Evolutionary conservation across 1,284 basidiomycete genomes (phyloP).

Genomic region (Ceratobasidium sp.): DNA sequence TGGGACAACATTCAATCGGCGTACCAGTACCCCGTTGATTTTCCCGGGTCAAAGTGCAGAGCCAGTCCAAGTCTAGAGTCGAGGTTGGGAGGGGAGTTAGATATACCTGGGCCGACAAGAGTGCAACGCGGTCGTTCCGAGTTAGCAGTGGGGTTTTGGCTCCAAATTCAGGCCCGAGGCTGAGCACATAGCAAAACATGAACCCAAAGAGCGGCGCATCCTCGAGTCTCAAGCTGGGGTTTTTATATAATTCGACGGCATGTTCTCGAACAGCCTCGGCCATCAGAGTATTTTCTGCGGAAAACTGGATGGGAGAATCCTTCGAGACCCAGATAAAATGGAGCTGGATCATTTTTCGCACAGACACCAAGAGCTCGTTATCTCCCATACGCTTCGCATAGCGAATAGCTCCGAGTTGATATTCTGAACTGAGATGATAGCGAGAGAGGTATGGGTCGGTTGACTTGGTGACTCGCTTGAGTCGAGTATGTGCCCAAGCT

Average conservation of each 20-base stretch:
- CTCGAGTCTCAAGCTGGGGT: neutral
- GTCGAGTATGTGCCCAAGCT: conserved; percentile 1
- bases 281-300: neutral
- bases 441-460: conserved; percentile 15
- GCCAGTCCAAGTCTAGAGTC: conserved; percentile 30
- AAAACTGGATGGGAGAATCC: conserved; percentile 4
- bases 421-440: conserved; percentile 15
- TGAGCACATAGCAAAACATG: conserved; percentile 19
- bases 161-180: conserved; percentile 21
- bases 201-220: conserved; percentile 35
- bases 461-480: conserved; percentile 9
- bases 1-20: conserved; percentile 10
- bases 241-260: conserved; percentile 21
- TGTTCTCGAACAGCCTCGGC: neutral
- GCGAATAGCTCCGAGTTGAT: conserved; percentile 17
- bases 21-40: conserved; percentile 3
- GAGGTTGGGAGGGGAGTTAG: conserved; percentile 28
- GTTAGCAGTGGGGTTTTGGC: conserved; percentile 10
- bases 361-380: neutral
- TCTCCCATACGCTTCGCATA: conserved; percentile 24
- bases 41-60: conserved; percentile 8
- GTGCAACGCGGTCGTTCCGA: conserved; percentile 27
- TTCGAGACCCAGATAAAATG: conserved; percentile 33
- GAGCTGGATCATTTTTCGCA: conserved; percentile 25
- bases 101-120: conserved; percentile 32